Evolutionary conservation across 805 yeast species (phyloP).

Genomic region (Saccharomyces kudriavzevii): DNA sequence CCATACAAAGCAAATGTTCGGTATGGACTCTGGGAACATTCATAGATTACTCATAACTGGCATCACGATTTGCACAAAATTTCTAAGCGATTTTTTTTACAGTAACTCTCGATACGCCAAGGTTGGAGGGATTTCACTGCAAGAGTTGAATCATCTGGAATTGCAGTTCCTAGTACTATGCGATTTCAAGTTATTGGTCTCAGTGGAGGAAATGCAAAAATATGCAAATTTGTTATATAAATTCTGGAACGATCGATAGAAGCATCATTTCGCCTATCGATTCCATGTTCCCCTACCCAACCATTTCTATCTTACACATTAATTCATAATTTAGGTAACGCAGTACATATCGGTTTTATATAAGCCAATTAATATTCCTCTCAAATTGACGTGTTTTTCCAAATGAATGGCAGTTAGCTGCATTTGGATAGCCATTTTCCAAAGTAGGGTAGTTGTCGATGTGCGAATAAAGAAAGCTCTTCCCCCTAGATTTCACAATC

Average conservation of each 20-base stretch:
- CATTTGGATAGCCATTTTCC: neutral
- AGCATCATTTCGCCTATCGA: neutral
- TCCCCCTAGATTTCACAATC: neutral
- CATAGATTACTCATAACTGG: slow-evolving; percentile 92
- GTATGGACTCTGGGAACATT: slow-evolving; percentile 92
- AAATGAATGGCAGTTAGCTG: neutral
- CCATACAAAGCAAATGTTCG: slow-evolving; percentile 52
- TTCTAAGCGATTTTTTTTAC: slow-evolving; percentile 88
- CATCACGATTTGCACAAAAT: slow-evolving; percentile 89
- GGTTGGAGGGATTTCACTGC: slow-evolving; percentile 90
- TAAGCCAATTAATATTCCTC: neutral
- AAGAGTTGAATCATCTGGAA: slow-evolving; percentile 87
- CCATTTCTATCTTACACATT: neutral
- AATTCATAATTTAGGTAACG: neutral
- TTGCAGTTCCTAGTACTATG: slow-evolving; percentile 75
- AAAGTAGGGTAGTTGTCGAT: neutral
- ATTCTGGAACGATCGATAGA: slow-evolving; percentile 53
- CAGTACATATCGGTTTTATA: neutral
- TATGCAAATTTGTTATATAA: slow-evolving; percentile 80
- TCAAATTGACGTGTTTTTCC: neutral
- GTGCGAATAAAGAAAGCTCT: too few species aligned
- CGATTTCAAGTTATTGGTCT: slow-evolving; percentile 80
- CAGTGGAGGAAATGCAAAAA: slow-evolving; percentile 81
- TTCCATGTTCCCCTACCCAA: neutral
- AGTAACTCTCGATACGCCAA: slow-evolving; percentile 91